Percentiles rank a stretch among this genome's conserved stretches.
These are phyloP conservation scores for Kodamaea ohmeri DNA, from an alignment of 1,139 yeast genomes.

Conservation along the genomic window DNA sequence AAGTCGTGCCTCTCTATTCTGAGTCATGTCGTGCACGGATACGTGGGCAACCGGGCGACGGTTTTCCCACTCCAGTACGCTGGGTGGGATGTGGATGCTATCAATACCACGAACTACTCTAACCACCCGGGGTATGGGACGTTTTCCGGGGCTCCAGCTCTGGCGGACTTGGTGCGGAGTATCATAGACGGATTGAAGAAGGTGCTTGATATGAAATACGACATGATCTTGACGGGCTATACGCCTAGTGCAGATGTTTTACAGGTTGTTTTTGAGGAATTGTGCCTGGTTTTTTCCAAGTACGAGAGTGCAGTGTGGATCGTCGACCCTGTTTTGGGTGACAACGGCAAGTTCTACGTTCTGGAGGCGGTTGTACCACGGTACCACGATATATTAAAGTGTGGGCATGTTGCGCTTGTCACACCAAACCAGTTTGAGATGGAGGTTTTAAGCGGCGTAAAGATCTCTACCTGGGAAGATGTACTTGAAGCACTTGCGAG, in stretches of 20 bases:
- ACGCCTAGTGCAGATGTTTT: slow-evolving; percentile 59
- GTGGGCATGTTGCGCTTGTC: slow-evolving; percentile 31
- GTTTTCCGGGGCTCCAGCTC: slow-evolving; percentile 23
- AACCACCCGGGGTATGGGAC: slow-evolving; percentile 81
- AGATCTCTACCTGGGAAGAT: slow-evolving; percentile 22
- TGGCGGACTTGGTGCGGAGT: slow-evolving; percentile 21
- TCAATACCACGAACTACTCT: slow-evolving; percentile 77
- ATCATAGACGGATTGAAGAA: slow-evolving; percentile 25
- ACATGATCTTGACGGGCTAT: slow-evolving; percentile 71
- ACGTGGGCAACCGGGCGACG: slow-evolving; percentile 21
- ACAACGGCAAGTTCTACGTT: slow-evolving; percentile 38
- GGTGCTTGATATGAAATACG: slow-evolving; percentile 39
- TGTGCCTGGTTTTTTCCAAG: slow-evolving; percentile 19
- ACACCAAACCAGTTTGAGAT: slow-evolving; percentile 45
- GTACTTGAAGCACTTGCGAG: slow-evolving; percentile 21
- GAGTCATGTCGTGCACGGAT: slow-evolving; percentile 82
- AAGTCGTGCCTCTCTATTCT: slow-evolving; percentile 41
- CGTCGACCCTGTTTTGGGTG: slow-evolving; percentile 43
- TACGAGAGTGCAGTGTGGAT: slow-evolving; percentile 28
- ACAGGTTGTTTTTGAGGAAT: slow-evolving; percentile 44
- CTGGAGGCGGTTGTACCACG: slow-evolving; percentile 32
- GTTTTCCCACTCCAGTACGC: slow-evolving; percentile 73
- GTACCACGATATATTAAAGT: slow-evolving; percentile 24
- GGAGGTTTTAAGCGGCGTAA: slow-evolving; percentile 29
- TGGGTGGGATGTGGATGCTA: slow-evolving; percentile 83